These are phyloP conservation scores for Magnusiomyces ingens DNA, from an alignment of 1,139 yeast genomes.

Conservation along the genomic window DNA sequence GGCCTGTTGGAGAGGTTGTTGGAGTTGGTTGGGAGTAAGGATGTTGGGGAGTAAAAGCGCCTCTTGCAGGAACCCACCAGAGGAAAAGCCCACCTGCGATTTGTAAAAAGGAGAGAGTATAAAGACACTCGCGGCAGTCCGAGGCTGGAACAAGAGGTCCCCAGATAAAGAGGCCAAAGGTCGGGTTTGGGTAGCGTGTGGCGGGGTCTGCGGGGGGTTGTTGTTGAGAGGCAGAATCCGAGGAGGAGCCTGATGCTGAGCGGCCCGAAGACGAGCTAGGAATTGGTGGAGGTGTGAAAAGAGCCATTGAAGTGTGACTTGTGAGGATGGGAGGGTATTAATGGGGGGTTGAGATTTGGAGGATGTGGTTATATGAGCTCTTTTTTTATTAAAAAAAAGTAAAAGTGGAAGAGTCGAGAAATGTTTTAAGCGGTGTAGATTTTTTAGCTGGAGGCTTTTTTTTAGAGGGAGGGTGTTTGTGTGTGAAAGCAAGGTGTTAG, in stretches of 20 bases:
- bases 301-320: background rate
- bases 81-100: conserved; percentile 26
- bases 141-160: conserved; percentile 35
- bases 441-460: no score
- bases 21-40: background rate
- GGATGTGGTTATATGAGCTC: no score
- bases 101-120: conserved; percentile 28
- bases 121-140: conserved; percentile 30
- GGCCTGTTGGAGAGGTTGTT: background rate
- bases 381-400: no score
- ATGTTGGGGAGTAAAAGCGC: background rate
- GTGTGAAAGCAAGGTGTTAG: no score
- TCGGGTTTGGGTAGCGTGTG: conserved; percentile 26
- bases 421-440: no score
- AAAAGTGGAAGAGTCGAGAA: no score
- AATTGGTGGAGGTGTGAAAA: background rate
- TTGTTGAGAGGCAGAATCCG: background rate
- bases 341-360: no score
- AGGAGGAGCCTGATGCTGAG: background rate
- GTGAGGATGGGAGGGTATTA: no score
- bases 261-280: background rate
- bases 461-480: no score
- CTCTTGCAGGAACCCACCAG: conserved; percentile 28
- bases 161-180: conserved; percentile 31
- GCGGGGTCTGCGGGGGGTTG: conserved; percentile 13